Evolutionary conservation across 495 filamentous ascomycete genomes (phyloP).

Genomic region (Cercophora scortea): DNA sequence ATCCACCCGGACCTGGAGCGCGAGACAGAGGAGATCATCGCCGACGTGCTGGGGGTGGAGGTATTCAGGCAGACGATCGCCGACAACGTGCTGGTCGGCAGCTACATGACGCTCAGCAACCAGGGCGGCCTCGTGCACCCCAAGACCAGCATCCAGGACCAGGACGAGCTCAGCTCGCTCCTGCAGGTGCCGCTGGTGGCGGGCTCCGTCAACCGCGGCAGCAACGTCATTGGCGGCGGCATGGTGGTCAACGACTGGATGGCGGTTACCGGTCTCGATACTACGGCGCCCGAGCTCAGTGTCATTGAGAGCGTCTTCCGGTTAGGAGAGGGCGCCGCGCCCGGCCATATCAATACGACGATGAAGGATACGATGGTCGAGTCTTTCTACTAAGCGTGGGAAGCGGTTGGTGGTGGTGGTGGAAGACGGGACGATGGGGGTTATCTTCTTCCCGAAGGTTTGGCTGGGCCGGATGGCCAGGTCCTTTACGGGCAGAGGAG

Average conservation of each 20-base stretch:
- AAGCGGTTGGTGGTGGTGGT: background rate
- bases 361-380: conserved; percentile 98
- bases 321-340: conserved; percentile 78
- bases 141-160: conserved; percentile 92
- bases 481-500: too few species aligned
- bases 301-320: conserved; percentile 94
- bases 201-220: conserved; percentile 85
- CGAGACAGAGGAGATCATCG: conserved; percentile 92
- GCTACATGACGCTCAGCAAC: conserved; percentile 93
- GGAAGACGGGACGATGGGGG: too few species aligned
- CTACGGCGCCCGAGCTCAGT: conserved; percentile 91
- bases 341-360: conserved; percentile 62
- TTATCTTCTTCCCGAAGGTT: background rate
- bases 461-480: background rate
- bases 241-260: conserved; percentile 99
- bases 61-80: conserved; percentile 96
- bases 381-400: conserved; percentile 72
- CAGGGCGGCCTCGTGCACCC: conserved; percentile 96
- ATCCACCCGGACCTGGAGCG: conserved; percentile 96
- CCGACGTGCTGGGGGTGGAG: conserved; percentile 93
- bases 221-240: conserved; percentile 88
- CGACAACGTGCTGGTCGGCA: conserved; percentile 92
- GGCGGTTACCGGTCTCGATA: conserved; percentile 93
- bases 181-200: conserved; percentile 95
- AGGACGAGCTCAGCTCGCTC: conserved; percentile 90